Evolutionary conservation across 2,329 filamentous ascomycete genomes (phyloP), one percentile per base, ranked within the genome.

Genomic region (Nothopassalora personata): DNA sequence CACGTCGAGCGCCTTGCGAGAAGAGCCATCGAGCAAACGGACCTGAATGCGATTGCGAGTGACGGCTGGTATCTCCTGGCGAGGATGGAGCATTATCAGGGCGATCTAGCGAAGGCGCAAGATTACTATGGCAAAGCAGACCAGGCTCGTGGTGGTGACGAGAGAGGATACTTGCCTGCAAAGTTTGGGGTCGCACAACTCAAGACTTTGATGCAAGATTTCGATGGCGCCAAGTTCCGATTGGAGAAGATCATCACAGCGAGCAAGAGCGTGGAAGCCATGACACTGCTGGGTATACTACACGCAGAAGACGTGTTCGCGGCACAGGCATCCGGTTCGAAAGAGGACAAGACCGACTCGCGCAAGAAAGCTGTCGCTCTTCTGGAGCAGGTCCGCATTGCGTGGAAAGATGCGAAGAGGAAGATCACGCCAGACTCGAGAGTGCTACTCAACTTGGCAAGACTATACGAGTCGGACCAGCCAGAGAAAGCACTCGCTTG

Each of bases 1-100:
- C 91, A 91, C 60, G 91, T 94, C 9, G 91, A 97, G 66, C 86
- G 86, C 19, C 81, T 99, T 18, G 90, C 93, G 7, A 89, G 92
- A 72, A 94, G 94, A 73, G 92, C 94, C 6, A 97, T 99, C 63
- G 91, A 97, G 70, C 88, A 90, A 68, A 97, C 94, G 2, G 94
- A 99, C 71, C 90, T 97, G 67, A 96, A 96, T 73, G 90, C 92
- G 3, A 91, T 97, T 73, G 93, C 93, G 27, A 96, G 93, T 75
- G 95, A 99, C 72, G 95, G 94, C 36, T 97, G 93, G 92, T 99
- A 97, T 75, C 77, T 97, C 8, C 83, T 97, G 45, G 94, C 91
- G 30, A 83, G 92, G 61, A 97, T 96, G 72, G 90, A 93, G 64
- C 94, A 99, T 71, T 90, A 91, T 66, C 83, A 86, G 59, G 88